Percentiles rank a stretch among this genome's conserved stretches.
Evolutionary conservation across 257 asterid species (phyloP).

Genomic region (Plantago ovata): DNA sequence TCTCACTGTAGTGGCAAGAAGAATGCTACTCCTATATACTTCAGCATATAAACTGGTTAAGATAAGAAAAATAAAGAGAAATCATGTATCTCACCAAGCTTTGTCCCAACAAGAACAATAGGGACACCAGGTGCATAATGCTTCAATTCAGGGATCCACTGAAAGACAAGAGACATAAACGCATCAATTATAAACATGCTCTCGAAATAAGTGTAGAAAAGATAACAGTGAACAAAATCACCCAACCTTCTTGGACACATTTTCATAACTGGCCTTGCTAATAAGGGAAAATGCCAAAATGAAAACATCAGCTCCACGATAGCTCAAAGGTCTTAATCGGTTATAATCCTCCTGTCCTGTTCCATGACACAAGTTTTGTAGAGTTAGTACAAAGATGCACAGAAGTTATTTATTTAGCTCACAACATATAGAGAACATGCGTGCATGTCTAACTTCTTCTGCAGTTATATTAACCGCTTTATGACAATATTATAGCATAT

Average conservation of each 20-base stretch:
- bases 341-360: constrained; percentile 85
- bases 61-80: constrained; percentile 6
- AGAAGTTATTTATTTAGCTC: not conserved
- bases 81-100: constrained; percentile 54
- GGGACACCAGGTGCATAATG: constrained; percentile 82
- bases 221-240: constrained; percentile 5
- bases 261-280: constrained; percentile 81
- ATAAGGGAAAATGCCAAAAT: constrained; percentile 72
- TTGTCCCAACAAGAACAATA: constrained; percentile 76
- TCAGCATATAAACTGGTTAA: constrained; percentile 14
- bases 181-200: constrained; percentile 5
- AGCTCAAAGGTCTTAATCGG: constrained; percentile 72
- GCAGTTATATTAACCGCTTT: constrained; percentile 10
- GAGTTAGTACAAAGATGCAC: constrained; percentile 4
- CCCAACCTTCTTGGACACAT: constrained; percentile 65
- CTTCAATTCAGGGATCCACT: constrained; percentile 86
- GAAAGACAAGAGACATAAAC: constrained; percentile 19
- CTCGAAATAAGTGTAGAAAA: constrained; percentile 4
- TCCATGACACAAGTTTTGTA: constrained; percentile 13
- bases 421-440: not conserved
- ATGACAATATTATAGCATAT: constrained; percentile 11
- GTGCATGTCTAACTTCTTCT: constrained; percentile 7
- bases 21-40: not conserved
- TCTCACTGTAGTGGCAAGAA: not conserved
- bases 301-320: constrained; percentile 83